Base-by-base conservation (phyloP, 2,329 filamentous ascomycete genomes). In the Aspergillus fijiensis region DNA sequence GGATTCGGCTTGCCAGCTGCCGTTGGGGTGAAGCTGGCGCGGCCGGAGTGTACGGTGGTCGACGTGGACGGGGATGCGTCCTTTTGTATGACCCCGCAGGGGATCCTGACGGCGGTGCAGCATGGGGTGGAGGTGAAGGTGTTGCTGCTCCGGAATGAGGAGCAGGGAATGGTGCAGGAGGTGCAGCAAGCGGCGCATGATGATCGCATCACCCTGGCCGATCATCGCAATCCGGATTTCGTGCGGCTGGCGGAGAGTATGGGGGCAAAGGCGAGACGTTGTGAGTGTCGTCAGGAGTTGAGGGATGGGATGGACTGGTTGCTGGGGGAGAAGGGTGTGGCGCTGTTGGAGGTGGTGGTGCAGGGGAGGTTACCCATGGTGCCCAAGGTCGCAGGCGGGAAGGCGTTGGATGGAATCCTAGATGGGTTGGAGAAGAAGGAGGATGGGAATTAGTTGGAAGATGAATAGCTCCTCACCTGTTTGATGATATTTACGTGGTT, bases 21-120 rank as follows among this genome's bases (percentile, higher is more conserved):
- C 61, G 96, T 98, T 65, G 94, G 94, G 60, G 92, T 91, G 68
- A 96, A 96, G 81, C 91, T 96, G 39, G 89, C 87, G 5, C 81
- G 82, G 39, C 87, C 88, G 1, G 89, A 96, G 50, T 86, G 89
- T 59, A 85, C 95, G 50, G 93, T 97, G 56, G 87, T 97, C 63
- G 92, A 97, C 76, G 94, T 97, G 69, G 93, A 97, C 73, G 94
- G 94, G 60, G 94, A 97, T 74, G 93, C 93, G 6, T 96, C 92
- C 2, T 96, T 97, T 91, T 33, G 85, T 89, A 68, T 57, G 66
- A 63, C 61, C 2, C 19, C 65, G 21, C 42, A 49, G 1, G 55
- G 27, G 14, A 31, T 57, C 1, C 14, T 57, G 16, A 57, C 55
- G 12, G 54, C 45, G 0, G 16, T 12, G 27, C 29, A 49, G 21